phyloP scores from a whole-genome alignment of 1,284 basidiomycete species.

The Moesziomyces antarcticus region DNA sequence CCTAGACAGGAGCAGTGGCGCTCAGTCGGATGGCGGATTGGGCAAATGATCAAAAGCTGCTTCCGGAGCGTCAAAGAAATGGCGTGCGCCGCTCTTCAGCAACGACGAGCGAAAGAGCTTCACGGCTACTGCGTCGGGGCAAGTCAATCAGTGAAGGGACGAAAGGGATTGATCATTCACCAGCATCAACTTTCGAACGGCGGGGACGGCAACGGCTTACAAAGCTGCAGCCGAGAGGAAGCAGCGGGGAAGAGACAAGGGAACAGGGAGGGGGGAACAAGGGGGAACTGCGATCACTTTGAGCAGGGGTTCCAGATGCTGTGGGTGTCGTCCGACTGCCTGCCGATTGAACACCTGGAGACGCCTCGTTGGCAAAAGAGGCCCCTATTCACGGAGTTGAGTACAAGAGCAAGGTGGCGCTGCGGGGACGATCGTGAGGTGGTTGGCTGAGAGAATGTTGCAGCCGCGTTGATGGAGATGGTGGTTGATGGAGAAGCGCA shows the following conservation, averaged over 20 bases:
- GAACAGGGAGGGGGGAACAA: neutral
- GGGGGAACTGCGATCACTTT: neutral
- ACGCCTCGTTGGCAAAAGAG: too few species aligned
- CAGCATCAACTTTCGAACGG: slow-evolving; percentile 39
- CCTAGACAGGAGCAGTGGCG: neutral
- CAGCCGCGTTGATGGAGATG: too few species aligned
- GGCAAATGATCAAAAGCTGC: slow-evolving; percentile 1
- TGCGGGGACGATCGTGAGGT: too few species aligned
- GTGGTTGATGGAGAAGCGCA: too few species aligned
- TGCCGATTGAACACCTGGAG: too few species aligned
- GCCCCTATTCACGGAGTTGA: too few species aligned
- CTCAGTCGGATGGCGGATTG: neutral
- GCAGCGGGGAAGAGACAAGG: slow-evolving; percentile 5
- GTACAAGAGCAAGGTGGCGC: too few species aligned
- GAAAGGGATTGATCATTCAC: slow-evolving; percentile 51
- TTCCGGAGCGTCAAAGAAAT: neutral
- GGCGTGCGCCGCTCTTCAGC: neutral
- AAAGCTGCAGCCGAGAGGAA: slow-evolving; percentile 4
- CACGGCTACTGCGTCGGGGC: slow-evolving; percentile 20
- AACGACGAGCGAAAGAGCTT: slow-evolving; percentile 1
- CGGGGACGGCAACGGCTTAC: slow-evolving; percentile 18
- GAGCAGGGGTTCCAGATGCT: neutral
- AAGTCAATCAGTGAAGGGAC: slow-evolving; percentile 38
- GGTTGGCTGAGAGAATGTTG: too few species aligned
- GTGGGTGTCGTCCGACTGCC: neutral